A percentile compares a stretch with the other conserved stretches of the same genome.
Conservation (phyloP, 1,284 basidiomycete genomes). For the Porodaedalea pini region DNA sequence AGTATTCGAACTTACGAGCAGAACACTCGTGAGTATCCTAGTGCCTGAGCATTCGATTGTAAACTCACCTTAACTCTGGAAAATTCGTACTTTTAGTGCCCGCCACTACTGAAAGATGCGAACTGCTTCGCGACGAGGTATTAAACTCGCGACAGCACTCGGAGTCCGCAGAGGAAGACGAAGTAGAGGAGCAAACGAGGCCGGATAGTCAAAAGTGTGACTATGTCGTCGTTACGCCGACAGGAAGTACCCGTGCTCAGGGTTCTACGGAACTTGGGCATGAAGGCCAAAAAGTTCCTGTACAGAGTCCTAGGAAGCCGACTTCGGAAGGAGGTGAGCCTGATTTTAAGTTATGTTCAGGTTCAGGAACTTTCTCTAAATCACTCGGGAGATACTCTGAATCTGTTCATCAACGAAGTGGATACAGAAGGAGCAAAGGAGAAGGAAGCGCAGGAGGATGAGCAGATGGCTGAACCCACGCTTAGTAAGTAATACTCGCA, state of each 20-base stretch:
- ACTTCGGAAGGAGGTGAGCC: neutral
- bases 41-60: too few species aligned
- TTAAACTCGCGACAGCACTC: neutral
- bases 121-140: too few species aligned
- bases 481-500: neutral
- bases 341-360: neutral
- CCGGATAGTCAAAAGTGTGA: conserved; percentile 1
- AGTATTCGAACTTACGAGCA: too few species aligned
- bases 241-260: neutral
- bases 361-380: too few species aligned
- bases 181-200: conserved; percentile 13
- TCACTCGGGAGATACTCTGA: conserved; percentile 9
- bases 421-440: neutral
- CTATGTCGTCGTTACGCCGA: neutral
- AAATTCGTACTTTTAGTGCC: too few species aligned
- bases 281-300: neutral
- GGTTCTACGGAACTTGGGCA: neutral
- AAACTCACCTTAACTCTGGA: too few species aligned
- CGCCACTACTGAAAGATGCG: too few species aligned
- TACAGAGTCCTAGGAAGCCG: neutral
- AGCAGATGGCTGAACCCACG: neutral
- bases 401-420: conserved; percentile 9
- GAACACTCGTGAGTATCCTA: too few species aligned
- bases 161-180: conserved; percentile 13
- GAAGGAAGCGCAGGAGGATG: neutral